Evolutionary conservation across 1,139 yeast genomes (phyloP), one percentile per base, ranked within the genome.

Genomic region (Magnusiomyces fungicola): DNA sequence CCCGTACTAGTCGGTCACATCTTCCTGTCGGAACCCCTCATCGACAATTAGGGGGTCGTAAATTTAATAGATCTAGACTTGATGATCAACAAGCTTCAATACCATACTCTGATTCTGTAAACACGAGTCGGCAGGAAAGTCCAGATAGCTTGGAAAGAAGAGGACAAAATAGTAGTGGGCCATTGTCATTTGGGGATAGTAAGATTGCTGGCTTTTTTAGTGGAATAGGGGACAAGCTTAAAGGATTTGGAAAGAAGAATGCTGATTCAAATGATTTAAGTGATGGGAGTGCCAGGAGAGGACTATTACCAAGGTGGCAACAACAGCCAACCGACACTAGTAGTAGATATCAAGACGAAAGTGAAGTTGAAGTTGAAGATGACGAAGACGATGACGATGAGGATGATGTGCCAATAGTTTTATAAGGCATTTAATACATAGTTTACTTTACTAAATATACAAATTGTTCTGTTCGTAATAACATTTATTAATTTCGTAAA

Each of bases 401-500:
- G 5, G 40, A 37, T 27, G 40, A 25, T 10, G 34, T 30, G 5
- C 44, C 34, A 16, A 16, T 27, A 24, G 29, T n/a, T 6, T 12
- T 18, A 16, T 32, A 24, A 10, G n/a, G n/a, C n/a, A n/a, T n/a
- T n/a, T n/a, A n/a, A n/a, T n/a, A n/a, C n/a, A n/a, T n/a, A n/a
- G n/a, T n/a, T n/a, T n/a, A n/a, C n/a, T n/a, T n/a, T n/a, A 48
- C 30, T 12, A 50, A 30, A 19, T 54, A 41, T 23, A 55, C 19
- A 12, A 53, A 49, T 4, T 56, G 50, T 2, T 56, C 58, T 27
- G 59, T 58, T 1, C 57, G 58, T 2, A 58, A 51, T 18, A 56
- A 47, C 36, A 48, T 37, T 30, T 32, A 9, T 29, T 30, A 3
- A 3, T 45, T 16, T 21, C 7, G 12, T 24, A 12, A 22, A 23